Base-by-base conservation (phyloP, 148 eudicot genomes). In the Rhododendron ferrugineum region DNA sequence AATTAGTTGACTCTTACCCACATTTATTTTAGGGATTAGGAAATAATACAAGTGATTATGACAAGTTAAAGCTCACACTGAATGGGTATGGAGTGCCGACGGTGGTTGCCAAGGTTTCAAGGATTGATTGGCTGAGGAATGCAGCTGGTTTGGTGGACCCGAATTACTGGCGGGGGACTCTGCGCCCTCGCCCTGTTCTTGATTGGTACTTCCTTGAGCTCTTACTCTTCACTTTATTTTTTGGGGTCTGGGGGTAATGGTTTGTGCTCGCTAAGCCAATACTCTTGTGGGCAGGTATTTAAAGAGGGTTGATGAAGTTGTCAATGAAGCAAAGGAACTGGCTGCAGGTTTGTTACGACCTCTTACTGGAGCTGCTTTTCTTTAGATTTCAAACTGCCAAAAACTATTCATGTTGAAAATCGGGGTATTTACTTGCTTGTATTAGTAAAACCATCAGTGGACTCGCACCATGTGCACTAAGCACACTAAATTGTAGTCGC, bases 121-220 rank as follows among this genome's bases (percentile, higher is more conserved):
- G 99, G 80, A 50, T 93, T 80, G 99, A 97, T 88, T 97, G 99
- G 99, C 89, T 97, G 85, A 90, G 99, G 84, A 97, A 97, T 90
- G 99, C 99, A 83, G 98, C 99, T 81, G 99, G 99, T 82, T 91
- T 97, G 91, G 79, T 91, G 26, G 99, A 97, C 84, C 91, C 92
- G 0, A 90, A 92, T 92, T 97, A 97, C 84, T 97, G 99, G 99
- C 90, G 93, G 78, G 98, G 99, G 74, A 93, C 96, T 0, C 94
- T 97, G 70, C 90, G 86, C 30, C 99, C 99, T 89, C 95, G 98
- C 23, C 99, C 99, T 5, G 96, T 97, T 87, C 95, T 97, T 18
- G 96, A 95, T 85, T 97, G 99, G 99, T 96, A 95, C 26, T 56
- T 34, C 18, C 76, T 54, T 56, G 4, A 82, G 77, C 26, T 66